phyloP scores from a whole-genome alignment of 805 yeast genomes.

The Spencermartinsiella europaea region DNA sequence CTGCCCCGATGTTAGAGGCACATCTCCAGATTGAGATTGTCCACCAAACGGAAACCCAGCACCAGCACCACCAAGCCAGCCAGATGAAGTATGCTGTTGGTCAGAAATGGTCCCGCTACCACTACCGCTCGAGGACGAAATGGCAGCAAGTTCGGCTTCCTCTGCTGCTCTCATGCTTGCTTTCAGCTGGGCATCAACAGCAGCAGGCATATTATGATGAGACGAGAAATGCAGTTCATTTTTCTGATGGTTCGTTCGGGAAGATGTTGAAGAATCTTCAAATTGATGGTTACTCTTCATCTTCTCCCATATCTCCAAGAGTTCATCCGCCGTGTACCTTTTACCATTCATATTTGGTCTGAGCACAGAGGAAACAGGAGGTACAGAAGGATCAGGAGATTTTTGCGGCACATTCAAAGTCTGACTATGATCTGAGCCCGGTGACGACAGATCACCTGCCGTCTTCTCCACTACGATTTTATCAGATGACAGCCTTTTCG shows the following conservation, averaged over 20 bases:
- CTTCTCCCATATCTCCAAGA: conserved; percentile 48
- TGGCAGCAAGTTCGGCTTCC: not conserved
- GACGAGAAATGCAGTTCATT: not conserved
- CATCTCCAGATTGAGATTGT: not conserved
- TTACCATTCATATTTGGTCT: conserved; percentile 36
- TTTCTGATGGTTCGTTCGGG: not conserved
- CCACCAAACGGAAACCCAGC: not conserved
- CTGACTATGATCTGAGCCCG: not conserved
- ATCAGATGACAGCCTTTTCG: not conserved
- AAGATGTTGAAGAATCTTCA: not conserved
- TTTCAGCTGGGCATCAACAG: not conserved
- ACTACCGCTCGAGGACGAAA: too few species aligned
- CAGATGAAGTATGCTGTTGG: not conserved
- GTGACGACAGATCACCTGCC: not conserved
- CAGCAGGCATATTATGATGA: not conserved
- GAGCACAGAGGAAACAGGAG: not conserved
- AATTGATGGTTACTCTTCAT: conserved; percentile 33
- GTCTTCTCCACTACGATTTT: not conserved
- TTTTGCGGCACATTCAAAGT: not conserved
- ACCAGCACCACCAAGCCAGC: not conserved
- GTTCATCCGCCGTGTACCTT: conserved; percentile 47
- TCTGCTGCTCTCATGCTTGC: not conserved
- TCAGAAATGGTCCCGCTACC: not conserved
- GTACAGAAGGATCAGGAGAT: too few species aligned
- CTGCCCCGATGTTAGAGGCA: not conserved